A percentile compares a stretch with the other conserved stretches of the same genome.
phyloP scores from a whole-genome alignment of 805 yeast genomes.

The Zygosaccharomyces gambellarensis region DNA sequence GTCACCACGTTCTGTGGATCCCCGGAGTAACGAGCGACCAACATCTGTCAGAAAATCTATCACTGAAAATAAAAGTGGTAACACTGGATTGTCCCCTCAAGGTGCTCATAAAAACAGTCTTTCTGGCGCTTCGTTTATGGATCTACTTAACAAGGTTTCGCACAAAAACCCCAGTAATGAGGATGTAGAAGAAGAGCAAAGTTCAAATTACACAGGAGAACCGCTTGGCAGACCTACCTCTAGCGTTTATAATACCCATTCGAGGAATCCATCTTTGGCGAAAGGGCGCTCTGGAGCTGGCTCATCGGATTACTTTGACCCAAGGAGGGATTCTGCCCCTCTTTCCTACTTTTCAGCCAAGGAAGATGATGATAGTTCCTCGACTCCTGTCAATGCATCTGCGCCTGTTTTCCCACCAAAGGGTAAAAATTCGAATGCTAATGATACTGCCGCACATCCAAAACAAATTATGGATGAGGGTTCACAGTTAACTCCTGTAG shows the following conservation, averaged over 20 bases:
- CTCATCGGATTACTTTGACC: slow-evolving; percentile 34
- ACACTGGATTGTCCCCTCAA: slow-evolving; percentile 21
- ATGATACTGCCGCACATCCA: slow-evolving; percentile 25
- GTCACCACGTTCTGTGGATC: slow-evolving; percentile 7
- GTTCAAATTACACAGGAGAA: slow-evolving; percentile 5
- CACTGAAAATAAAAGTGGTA: slow-evolving; percentile 10
- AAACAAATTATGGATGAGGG: slow-evolving; percentile 22
- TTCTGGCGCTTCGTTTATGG: slow-evolving; percentile 36
- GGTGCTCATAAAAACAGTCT: slow-evolving; percentile 27
- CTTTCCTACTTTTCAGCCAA: slow-evolving; percentile 44
- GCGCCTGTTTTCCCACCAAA: not conserved
- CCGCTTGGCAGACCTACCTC: slow-evolving; percentile 40
- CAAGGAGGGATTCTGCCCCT: slow-evolving; percentile 58
- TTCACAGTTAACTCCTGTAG: slow-evolving; percentile 16
- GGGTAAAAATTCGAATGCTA: slow-evolving; percentile 15
- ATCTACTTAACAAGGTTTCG: slow-evolving; percentile 32
- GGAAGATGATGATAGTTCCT: slow-evolving; percentile 18
- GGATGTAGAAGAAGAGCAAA: slow-evolving; percentile 5
- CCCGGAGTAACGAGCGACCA: slow-evolving; percentile 3
- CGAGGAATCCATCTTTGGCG: slow-evolving; percentile 21
- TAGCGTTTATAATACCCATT: slow-evolving; percentile 35
- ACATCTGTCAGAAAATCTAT: not conserved
- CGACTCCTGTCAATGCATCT: slow-evolving; percentile 13
- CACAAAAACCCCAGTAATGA: slow-evolving; percentile 1
- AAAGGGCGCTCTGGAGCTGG: slow-evolving; percentile 18